These are phyloP conservation scores for Colletotrichum godetiae DNA, from an alignment of 2,329 filamentous ascomycete species.

Conservation along the genomic window DNA sequence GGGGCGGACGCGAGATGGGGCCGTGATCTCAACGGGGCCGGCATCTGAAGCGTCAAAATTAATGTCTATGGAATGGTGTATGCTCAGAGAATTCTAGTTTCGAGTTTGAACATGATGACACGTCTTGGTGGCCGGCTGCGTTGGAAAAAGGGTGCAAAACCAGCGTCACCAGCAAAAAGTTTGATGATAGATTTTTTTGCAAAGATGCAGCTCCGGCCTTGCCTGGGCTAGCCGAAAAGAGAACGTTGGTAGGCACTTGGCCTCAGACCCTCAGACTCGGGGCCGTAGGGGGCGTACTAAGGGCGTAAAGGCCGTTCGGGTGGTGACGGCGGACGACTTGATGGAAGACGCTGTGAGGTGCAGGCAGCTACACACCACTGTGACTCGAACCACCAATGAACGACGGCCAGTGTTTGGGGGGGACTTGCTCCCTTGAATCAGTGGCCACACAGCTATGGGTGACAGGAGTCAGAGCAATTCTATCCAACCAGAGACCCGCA, in stretches of 20 bases:
- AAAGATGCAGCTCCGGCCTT: slow-evolving; percentile 33
- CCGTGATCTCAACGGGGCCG: slow-evolving; percentile 65
- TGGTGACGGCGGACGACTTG: not conserved
- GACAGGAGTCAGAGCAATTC: not conserved
- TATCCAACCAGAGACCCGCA: not conserved
- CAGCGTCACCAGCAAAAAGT: slow-evolving; percentile 64
- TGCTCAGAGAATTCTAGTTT: slow-evolving; percentile 56
- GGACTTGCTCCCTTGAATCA: not conserved
- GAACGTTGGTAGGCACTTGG: not conserved
- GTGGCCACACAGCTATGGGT: too few species aligned
- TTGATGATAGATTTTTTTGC: slow-evolving; percentile 41
- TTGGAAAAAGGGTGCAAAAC: slow-evolving; percentile 56
- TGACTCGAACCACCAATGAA: not conserved
- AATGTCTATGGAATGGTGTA: slow-evolving; percentile 64
- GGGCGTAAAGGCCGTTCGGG: not conserved
- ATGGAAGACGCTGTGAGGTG: not conserved
- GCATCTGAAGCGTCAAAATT: slow-evolving; percentile 69
- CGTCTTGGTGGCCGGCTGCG: slow-evolving; percentile 57
- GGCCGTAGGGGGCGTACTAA: not conserved
- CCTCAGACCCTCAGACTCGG: not conserved
- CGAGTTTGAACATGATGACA: slow-evolving; percentile 67
- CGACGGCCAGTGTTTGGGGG: not conserved
- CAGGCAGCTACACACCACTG: not conserved
- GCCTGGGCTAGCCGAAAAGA: slow-evolving; percentile 33
- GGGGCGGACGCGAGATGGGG: slow-evolving; percentile 49